A percentile compares a stretch with the other conserved stretches of the same genome.
Evolutionary conservation across 345 rosid genomes (phyloP).

Genomic region (Diplotaxis tenuifolia): DNA sequence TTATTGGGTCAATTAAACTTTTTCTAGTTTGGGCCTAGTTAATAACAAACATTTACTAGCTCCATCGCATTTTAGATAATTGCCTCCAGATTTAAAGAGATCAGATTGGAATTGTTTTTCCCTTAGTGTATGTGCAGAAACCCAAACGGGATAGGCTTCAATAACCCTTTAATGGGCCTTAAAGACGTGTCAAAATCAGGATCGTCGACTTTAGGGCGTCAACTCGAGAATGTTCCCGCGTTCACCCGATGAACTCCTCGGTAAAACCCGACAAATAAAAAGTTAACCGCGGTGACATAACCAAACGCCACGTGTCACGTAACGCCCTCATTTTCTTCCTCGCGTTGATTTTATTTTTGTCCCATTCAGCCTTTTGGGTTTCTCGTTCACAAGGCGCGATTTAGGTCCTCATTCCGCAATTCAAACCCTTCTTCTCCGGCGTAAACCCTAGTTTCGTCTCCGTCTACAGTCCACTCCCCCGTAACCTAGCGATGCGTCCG

Average conservation of each 20-base stretch:
- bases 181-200: constrained; percentile 12
- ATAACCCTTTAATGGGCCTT: background rate
- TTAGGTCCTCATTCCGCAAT: constrained; percentile 44
- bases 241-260: background rate
- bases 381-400: constrained; percentile 53
- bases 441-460: constrained; percentile 41
- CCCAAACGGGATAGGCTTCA: background rate
- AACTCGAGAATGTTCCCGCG: constrained; percentile 25
- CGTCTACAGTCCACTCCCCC: background rate
- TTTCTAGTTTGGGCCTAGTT: too few species aligned
- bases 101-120: background rate
- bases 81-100: background rate
- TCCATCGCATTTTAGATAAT: too few species aligned
- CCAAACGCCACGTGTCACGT: constrained; percentile 3
- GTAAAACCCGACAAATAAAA: background rate
- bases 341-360: constrained; percentile 34
- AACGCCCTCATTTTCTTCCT: constrained; percentile 19
- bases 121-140: background rate
- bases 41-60: too few species aligned
- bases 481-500: constrained; percentile 52
- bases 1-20: too few species aligned
- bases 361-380: background rate
- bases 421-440: constrained; percentile 45
- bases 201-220: constrained; percentile 11
- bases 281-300: constrained; percentile 13